phyloP scores from a whole-genome alignment of 2,329 filamentous ascomycete genomes.

The Fragosphaeria purpurea region DNA sequence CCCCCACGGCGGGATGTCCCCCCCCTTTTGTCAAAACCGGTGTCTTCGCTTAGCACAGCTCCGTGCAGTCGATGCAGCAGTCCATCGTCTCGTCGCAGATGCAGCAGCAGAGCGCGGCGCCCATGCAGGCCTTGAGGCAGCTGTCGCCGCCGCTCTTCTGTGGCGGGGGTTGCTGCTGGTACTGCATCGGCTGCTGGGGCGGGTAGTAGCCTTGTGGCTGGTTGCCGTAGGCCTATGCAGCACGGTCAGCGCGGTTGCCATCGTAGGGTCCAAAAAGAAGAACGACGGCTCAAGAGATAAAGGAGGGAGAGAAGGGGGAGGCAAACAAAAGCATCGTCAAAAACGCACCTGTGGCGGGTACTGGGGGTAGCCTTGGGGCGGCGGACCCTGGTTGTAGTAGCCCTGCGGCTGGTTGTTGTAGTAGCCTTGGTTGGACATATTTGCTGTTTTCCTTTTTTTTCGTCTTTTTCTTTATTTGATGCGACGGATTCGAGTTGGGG shows the following conservation, averaged over 20 bases:
- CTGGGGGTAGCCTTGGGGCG: constrained; percentile 27
- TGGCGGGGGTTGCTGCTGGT: constrained; percentile 32
- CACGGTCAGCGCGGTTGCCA: too few relatives aligned
- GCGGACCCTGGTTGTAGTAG: constrained; percentile 11
- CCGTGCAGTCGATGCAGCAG: constrained; percentile 36
- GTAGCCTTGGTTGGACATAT: constrained; percentile 26
- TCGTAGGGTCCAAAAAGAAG: too few relatives aligned
- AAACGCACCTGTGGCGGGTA: constrained; percentile 33
- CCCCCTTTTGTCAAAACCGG: too few relatives aligned
- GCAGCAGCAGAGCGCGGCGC: constrained; percentile 40
- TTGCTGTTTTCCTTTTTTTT: constrained; percentile 1
- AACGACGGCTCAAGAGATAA: not conserved
- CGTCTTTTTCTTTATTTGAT: too few relatives aligned
- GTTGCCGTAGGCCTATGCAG: constrained; percentile 25
- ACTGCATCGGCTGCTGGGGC: constrained; percentile 31
- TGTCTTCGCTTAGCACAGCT: constrained; percentile 24
- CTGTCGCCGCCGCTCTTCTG: constrained; percentile 25
- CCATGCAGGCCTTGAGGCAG: constrained; percentile 28
- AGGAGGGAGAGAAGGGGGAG: not conserved
- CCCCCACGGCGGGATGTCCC: too few relatives aligned
- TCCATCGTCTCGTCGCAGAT: constrained; percentile 41
- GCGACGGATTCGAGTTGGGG: too few relatives aligned
- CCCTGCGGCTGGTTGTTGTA: constrained; percentile 24
- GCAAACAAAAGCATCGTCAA: constrained; percentile 2
- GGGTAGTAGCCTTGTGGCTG: constrained; percentile 33